Base-by-base conservation (phyloP, 169 alveolate species). In the Besnoitia besnoiti region DNA sequence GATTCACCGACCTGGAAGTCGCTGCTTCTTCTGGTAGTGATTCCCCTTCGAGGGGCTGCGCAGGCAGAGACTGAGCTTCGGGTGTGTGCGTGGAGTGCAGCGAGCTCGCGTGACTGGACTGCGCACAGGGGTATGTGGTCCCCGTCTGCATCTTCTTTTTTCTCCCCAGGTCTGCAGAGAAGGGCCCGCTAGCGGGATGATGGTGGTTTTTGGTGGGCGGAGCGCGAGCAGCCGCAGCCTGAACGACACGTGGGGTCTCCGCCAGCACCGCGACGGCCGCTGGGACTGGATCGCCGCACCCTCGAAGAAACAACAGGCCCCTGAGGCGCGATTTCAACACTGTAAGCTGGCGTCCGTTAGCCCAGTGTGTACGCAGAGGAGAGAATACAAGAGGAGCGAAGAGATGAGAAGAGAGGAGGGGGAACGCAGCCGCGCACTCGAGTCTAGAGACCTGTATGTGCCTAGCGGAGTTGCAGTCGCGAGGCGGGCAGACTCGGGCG, bases 201-300 rank as follows among this genome's bases (percentile, higher is more conserved):
- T 99, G 96, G 99, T 94, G 24, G 97, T 98, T 50, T 99, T 98
- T 95, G 99, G 99, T 42, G 99, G 99, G 44, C 95, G 99, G 92
- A 97, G 99, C 39, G 96, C 97, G 37, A 99, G 98, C 92, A 96
- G 97, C 95, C 10, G 50, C 91, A 99, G 99, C 5, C 95, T 99
- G 93, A 98, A 97, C 94, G 99, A 99, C 94, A 97, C 99, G 30
- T 99, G 99, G 99, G 99, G 99, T 21, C 96, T 99, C 51, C 97
- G 99, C 94, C 99, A 99, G 94, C 99, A 99, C 94, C 97, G 99
- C 90, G 99, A 99, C 94, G 99, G 99, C 30, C 97, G 99, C 85
- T 99, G 99, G 99, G 99, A 99, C 95, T 99, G 99, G 99, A 99
- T 99, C 49, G 99, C 97, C 93, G 99, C 99, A 30, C 99, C 99